A percentile compares a stretch with the other conserved stretches of the same genome.
Conservation (phyloP, 2,329 filamentous ascomycete genomes). For the Chalara sp. region DNA sequence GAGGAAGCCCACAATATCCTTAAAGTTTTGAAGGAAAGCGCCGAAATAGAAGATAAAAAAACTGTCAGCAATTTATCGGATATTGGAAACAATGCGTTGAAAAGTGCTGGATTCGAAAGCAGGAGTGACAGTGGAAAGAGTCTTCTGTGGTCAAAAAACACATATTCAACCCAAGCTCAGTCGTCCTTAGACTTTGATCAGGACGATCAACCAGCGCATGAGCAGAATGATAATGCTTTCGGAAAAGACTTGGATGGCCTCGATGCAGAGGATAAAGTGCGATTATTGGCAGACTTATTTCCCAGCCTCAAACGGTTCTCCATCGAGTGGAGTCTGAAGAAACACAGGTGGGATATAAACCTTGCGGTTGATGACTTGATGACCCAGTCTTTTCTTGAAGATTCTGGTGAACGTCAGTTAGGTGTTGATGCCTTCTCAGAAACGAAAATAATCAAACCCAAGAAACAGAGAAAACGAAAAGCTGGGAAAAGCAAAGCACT, state of each 20-base stretch:
- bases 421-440: slow-evolving; percentile 78
- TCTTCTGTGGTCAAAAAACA: slow-evolving; percentile 22
- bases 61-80: background rate
- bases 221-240: slow-evolving; percentile 23
- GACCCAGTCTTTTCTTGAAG: slow-evolving; percentile 70
- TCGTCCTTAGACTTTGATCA: slow-evolving; percentile 20
- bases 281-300: slow-evolving; percentile 64
- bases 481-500: slow-evolving; percentile 28
- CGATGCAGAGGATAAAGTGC: slow-evolving; percentile 55
- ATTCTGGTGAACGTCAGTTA: slow-evolving; percentile 55
- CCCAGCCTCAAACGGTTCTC: slow-evolving; percentile 59
- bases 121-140: slow-evolving; percentile 16
- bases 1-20: slow-evolving; percentile 52
- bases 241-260: slow-evolving; percentile 31
- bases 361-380: slow-evolving; percentile 73
- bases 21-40: slow-evolving; percentile 57
- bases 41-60: slow-evolving; percentile 55
- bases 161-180: slow-evolving; percentile 20
- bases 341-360: slow-evolving; percentile 59
- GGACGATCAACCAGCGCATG: slow-evolving; percentile 48
- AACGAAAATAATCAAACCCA: slow-evolving; percentile 32
- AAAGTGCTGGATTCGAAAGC: slow-evolving; percentile 44
- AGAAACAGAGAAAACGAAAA: slow-evolving; percentile 30
- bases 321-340: slow-evolving; percentile 59
- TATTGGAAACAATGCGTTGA: slow-evolving; percentile 72